Conservation (phyloP, 192 early-diverging fungal species). For the Endogone sp. region DNA sequence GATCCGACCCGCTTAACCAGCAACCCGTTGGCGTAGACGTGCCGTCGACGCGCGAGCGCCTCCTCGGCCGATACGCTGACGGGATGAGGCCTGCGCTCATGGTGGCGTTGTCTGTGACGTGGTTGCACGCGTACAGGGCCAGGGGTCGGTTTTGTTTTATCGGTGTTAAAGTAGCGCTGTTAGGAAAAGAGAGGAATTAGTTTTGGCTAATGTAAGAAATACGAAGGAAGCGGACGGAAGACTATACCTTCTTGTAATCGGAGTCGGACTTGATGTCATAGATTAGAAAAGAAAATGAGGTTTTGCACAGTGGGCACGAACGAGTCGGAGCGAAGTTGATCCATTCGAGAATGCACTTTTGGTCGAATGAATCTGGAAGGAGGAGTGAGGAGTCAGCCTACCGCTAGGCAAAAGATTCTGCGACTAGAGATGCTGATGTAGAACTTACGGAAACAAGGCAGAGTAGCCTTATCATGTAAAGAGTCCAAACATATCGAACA, state of each 20-base stretch:
- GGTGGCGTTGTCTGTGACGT: neutral
- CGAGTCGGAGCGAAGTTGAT: neutral
- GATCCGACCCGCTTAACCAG: conserved; percentile 25
- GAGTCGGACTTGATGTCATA: neutral
- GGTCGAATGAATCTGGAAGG: neutral
- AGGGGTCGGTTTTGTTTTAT: neutral
- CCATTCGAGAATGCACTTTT: neutral
- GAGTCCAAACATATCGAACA: neutral
- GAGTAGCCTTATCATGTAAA: neutral
- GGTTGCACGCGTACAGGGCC: neutral
- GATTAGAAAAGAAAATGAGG: neutral
- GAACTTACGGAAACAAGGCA: neutral
- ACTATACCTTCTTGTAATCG: neutral
- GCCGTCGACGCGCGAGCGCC: neutral
- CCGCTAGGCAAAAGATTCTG: neutral
- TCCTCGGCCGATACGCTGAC: neutral
- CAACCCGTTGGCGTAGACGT: conserved; percentile 19
- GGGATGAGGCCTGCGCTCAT: neutral
- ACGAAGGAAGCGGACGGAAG: neutral
- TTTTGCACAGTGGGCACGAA: neutral
- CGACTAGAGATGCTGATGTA: neutral
- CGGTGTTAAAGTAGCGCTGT: neutral
- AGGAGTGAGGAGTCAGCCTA: neutral
- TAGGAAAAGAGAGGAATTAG: neutral
- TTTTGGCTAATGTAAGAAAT: neutral